These are phyloP conservation scores for Neostapfia colusana DNA, from an alignment of 176 grass and related monocot genomes.

Conservation along the genomic window DNA sequence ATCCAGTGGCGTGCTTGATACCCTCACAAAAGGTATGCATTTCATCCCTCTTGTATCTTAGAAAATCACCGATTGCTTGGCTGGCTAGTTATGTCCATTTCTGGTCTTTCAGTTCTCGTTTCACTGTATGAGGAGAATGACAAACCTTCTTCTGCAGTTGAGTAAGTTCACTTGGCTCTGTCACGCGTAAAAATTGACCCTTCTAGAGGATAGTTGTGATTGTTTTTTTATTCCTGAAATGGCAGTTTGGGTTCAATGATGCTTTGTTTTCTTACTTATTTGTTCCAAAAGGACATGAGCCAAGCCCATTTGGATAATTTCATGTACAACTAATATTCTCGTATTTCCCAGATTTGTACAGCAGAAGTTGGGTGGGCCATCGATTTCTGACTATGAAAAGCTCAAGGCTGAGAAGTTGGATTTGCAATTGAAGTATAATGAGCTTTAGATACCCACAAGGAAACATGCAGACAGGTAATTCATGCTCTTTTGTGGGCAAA, in stretches of 20 bases:
- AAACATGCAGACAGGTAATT: constrained; percentile 76
- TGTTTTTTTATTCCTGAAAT: not conserved
- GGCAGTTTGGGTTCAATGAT: not conserved
- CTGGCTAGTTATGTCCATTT: not conserved
- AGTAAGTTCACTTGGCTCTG: constrained; percentile 57
- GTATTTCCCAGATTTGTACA: constrained; percentile 68
- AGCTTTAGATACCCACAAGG: constrained; percentile 71
- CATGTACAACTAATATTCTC: constrained; percentile 4
- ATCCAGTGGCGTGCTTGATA: constrained; percentile 88
- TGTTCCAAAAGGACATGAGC: not conserved
- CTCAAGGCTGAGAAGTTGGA: constrained; percentile 89
- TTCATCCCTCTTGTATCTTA: not conserved
- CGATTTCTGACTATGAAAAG: constrained; percentile 82
- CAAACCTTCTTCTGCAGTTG: constrained; percentile 82
- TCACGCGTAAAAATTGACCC: not conserved
- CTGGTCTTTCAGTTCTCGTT: constrained; percentile 65
- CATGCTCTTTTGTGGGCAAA: not conserved
- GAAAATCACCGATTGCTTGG: not conserved
- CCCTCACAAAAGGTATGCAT: constrained; percentile 81
- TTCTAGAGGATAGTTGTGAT: not conserved
- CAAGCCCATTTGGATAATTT: not conserved
- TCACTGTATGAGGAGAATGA: constrained; percentile 81
- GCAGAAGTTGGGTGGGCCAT: constrained; percentile 89
- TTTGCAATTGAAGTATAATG: constrained; percentile 86
- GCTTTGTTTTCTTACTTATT: not conserved